Evolutionary conservation across 768 basidiomycete genomes (phyloP).

Genomic region (Cystobasidium ongulense): DNA sequence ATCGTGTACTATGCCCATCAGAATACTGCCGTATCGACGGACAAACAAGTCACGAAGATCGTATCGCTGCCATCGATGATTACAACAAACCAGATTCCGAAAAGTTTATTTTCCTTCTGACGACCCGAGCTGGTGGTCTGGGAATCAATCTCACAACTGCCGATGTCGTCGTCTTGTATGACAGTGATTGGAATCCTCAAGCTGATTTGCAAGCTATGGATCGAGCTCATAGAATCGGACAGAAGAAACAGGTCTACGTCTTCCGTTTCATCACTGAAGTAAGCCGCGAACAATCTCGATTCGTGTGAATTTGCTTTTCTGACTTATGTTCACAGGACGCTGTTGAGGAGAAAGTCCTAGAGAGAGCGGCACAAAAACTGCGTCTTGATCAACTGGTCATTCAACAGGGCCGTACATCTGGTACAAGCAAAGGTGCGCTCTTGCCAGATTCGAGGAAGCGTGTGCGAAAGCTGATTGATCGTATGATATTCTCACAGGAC

Average conservation of each 20-base stretch:
- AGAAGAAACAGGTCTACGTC: constrained; percentile 94
- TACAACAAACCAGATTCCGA: constrained; percentile 91
- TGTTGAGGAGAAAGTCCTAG: constrained; percentile 90
- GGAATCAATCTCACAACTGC: constrained; percentile 94
- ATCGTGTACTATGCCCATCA: too few species aligned
- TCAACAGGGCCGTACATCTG: constrained; percentile 80
- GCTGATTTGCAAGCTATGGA: constrained; percentile 94
- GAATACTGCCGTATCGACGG: constrained; percentile 97
- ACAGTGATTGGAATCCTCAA: constrained; percentile 99
- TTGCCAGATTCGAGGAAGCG: not conserved
- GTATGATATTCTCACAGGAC: not conserved
- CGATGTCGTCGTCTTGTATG: constrained; percentile 89
- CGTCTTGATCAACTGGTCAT: constrained; percentile 92
- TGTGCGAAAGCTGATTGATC: not conserved
- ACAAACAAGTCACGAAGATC: constrained; percentile 89
- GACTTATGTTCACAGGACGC: constrained; percentile 54
- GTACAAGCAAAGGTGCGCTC: constrained; percentile 58
- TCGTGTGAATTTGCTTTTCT: not conserved
- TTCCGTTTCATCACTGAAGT: constrained; percentile 87
- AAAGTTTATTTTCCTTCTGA: constrained; percentile 91
- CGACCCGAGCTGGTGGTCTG: constrained; percentile 90
- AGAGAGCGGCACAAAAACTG: constrained; percentile 89
- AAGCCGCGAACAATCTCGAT: not conserved
- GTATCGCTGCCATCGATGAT: constrained; percentile 89
- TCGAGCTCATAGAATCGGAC: constrained; percentile 89